These are phyloP conservation scores for Ambrosia artemisiifolia DNA, from an alignment of 129 eudicot genomes.

Conservation along the genomic window DNA sequence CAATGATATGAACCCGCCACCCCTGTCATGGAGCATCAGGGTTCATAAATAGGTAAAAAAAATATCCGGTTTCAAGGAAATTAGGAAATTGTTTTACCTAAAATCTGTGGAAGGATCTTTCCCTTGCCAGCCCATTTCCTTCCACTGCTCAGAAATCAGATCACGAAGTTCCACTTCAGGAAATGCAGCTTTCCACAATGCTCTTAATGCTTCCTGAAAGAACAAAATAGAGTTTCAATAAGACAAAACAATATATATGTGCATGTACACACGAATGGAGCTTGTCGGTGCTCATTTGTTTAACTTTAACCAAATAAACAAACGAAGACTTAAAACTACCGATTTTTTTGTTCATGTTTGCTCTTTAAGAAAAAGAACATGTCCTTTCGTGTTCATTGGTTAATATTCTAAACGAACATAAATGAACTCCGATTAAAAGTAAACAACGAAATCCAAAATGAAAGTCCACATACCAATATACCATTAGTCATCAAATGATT, in stretches of 20 bases:
- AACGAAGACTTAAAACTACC: neutral
- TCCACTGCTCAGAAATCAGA: slow-evolving; percentile 95
- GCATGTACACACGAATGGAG: neutral
- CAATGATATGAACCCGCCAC: slow-evolving; percentile 43
- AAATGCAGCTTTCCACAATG: slow-evolving; percentile 90
- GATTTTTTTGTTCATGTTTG: no score
- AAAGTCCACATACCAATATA: no score
- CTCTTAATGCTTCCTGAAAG: slow-evolving; percentile 75
- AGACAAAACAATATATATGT: neutral
- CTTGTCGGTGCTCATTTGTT: no score
- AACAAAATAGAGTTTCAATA: neutral
- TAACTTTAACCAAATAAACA: no score
- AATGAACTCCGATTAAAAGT: no score
- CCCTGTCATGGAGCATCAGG: slow-evolving; percentile 29
- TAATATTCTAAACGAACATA: no score
- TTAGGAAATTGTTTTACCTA: slow-evolving; percentile 41
- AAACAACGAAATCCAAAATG: no score
- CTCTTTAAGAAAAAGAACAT: no score
- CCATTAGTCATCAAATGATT: no score
- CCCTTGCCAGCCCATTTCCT: slow-evolving; percentile 99
- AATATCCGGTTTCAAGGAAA: neutral
- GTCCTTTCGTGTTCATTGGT: no score
- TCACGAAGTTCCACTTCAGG: slow-evolving; percentile 80
- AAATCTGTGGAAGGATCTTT: slow-evolving; percentile 99
- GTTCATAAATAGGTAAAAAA: slow-evolving; percentile 5